Conservation (phyloP, 108 stramenopile species). For the Cafeteria roenbergensis region DNA sequence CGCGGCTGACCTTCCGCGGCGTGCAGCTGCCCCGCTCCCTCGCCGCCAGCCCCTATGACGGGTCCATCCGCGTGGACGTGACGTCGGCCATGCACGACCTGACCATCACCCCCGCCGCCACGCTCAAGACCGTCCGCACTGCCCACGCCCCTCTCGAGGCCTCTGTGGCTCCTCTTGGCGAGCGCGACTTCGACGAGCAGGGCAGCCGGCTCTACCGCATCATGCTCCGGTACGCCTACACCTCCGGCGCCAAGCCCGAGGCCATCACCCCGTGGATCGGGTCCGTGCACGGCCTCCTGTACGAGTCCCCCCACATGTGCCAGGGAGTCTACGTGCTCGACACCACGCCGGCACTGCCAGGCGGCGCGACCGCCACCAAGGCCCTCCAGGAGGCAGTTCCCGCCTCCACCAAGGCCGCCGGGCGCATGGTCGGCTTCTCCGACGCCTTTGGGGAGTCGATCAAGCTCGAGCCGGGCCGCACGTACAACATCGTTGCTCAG, state of each 20-base stretch:
- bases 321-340: not conserved
- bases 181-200: not conserved
- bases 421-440: not conserved
- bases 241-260: not conserved
- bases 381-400: not conserved
- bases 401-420: not conserved
- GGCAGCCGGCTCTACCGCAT: not conserved
- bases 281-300: not conserved
- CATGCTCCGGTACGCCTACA: not conserved
- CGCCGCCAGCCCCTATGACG: conserved; percentile 11
- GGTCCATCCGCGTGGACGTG: conserved; percentile 19
- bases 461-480: not conserved
- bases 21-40: not conserved
- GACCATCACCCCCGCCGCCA: conserved; percentile 6
- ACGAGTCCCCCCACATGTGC: not conserved
- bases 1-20: conserved; percentile 28
- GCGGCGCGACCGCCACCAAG: not conserved
- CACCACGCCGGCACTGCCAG: too few relatives aligned
- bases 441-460: not conserved
- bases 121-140: conserved; percentile 22
- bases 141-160: conserved; percentile 13
- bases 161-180: conserved; percentile 16
- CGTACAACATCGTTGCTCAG: not conserved
- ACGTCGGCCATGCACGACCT: conserved; percentile 21
- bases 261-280: not conserved